Evolutionary conservation across 2,329 filamentous ascomycete genomes (phyloP).

Genomic region (Colletotrichum sp.): DNA sequence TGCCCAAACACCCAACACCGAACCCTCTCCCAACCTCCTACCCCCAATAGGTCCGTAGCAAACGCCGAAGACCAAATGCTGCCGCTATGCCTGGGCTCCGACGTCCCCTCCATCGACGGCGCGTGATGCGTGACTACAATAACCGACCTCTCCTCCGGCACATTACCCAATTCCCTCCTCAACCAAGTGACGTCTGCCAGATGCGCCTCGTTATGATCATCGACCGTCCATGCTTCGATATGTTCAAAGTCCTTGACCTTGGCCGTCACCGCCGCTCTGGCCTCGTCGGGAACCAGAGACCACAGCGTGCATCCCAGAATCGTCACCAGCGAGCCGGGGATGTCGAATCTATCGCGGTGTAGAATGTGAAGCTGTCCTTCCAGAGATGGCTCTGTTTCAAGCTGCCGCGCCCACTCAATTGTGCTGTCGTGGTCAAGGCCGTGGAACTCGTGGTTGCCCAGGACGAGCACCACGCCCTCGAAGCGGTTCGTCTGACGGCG

Average conservation of each 20-base stretch:
- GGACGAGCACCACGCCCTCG: conserved; percentile 48
- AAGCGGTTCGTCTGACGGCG: conserved; percentile 43
- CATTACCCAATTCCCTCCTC: background rate
- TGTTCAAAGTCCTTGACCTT: conserved; percentile 59
- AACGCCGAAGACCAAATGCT: conserved; percentile 56
- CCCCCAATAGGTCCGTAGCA: conserved; percentile 49
- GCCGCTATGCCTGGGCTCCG: conserved; percentile 51
- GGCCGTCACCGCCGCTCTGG: conserved; percentile 40
- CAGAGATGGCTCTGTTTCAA: conserved; percentile 44
- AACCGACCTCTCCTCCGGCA: conserved; percentile 30
- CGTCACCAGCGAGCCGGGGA: conserved; percentile 45
- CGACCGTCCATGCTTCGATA: conserved; percentile 56
- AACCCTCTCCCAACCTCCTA: conserved; percentile 34
- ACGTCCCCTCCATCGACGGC: conserved; percentile 53
- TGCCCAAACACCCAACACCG: conserved; percentile 53
- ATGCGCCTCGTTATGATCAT: conserved; percentile 54
- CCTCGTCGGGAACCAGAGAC: conserved; percentile 50
- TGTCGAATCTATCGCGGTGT: conserved; percentile 44
- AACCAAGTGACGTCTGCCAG: conserved; percentile 57
- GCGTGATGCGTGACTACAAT: conserved; percentile 64
- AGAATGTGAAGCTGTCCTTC: conserved; percentile 46
- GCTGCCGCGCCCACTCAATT: conserved; percentile 37
- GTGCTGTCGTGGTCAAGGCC: conserved; percentile 42
- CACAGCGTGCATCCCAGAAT: conserved; percentile 65
- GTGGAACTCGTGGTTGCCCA: conserved; percentile 63